A percentile compares a stretch with the other conserved stretches of the same genome.
Evolutionary conservation across 75 land plant genomes (phyloP).

Genomic region (Picea sitchensis): DNA sequence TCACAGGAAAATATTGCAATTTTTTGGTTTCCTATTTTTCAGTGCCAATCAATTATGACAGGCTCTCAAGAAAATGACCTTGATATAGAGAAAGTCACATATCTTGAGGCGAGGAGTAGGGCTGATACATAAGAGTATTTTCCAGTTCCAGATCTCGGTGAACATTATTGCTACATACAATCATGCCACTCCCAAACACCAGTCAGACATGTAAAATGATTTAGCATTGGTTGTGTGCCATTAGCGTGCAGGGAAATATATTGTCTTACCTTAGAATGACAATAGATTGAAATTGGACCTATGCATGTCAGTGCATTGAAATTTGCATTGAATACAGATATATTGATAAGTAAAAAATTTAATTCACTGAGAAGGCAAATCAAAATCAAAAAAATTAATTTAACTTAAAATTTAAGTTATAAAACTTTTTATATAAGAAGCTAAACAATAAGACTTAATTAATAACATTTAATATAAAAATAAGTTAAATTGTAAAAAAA

Average conservation of each 20-base stretch:
- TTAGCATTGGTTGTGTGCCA: neutral
- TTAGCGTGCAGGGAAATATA: neutral
- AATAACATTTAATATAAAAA: too few relatives aligned
- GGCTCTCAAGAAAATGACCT: slow-evolving; percentile 30
- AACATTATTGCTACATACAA: slow-evolving; percentile 72
- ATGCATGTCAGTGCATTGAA: too few relatives aligned
- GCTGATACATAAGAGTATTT: slow-evolving; percentile 80
- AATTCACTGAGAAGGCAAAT: too few relatives aligned
- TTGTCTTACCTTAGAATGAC: slow-evolving; percentile 74
- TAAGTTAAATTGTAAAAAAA: too few relatives aligned
- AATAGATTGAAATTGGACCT: slow-evolving; percentile 23
- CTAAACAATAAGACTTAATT: too few relatives aligned
- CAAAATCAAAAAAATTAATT: too few relatives aligned
- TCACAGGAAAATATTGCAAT: neutral
- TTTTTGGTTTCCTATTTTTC: neutral
- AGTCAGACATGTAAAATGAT: neutral
- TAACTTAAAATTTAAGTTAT: too few relatives aligned
- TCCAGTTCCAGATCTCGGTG: slow-evolving; percentile 91
- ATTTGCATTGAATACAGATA: too few relatives aligned
- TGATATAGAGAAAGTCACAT: slow-evolving; percentile 93
- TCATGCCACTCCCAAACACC: neutral
- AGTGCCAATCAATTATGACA: neutral
- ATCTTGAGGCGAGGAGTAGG: slow-evolving; percentile 52
- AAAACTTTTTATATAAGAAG: too few relatives aligned
- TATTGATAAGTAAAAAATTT: too few relatives aligned